Conservation (phyloP, 2,329 filamentous ascomycete genomes). For the Alternaria sp. region DNA sequence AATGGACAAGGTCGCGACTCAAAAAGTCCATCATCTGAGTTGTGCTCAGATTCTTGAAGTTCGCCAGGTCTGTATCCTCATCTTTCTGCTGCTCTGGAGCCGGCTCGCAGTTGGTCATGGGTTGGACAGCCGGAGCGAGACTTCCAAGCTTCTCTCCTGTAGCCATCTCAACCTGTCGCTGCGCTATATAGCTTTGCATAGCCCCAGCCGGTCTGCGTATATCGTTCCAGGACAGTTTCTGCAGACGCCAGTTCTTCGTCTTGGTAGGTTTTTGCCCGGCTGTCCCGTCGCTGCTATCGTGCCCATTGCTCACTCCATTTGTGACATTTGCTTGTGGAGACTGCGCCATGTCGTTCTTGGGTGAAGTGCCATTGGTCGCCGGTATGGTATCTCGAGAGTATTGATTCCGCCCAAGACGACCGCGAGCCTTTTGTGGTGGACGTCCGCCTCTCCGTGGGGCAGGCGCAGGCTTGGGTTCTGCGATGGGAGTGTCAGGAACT, state of each 20-base stretch:
- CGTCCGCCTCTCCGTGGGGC: constrained; percentile 46
- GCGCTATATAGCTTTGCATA: constrained; percentile 88
- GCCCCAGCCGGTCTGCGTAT: constrained; percentile 84
- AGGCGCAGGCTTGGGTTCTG: constrained; percentile 41
- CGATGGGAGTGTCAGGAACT: constrained; percentile 37
- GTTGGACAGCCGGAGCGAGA: constrained; percentile 39
- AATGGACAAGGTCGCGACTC: constrained; percentile 80
- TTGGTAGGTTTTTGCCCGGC: constrained; percentile 67
- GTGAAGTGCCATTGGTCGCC: constrained; percentile 47
- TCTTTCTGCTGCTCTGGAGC: constrained; percentile 51
- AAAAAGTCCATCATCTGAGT: constrained; percentile 91
- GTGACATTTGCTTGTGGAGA: constrained; percentile 45
- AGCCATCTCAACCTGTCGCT: constrained; percentile 87
- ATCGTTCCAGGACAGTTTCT: constrained; percentile 79
- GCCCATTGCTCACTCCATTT: constrained; percentile 48
- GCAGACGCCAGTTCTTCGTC: constrained; percentile 62
- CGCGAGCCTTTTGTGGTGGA: constrained; percentile 45
- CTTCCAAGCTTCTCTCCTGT: constrained; percentile 57
- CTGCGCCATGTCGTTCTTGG: constrained; percentile 40
- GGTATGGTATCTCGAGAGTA: constrained; percentile 48
- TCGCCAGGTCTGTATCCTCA: constrained; percentile 46
- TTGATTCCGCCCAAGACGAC: constrained; percentile 51
- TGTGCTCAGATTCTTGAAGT: constrained; percentile 77
- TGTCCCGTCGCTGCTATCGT: constrained; percentile 65
- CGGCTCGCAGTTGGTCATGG: constrained; percentile 36